Conservation (phyloP, 208 protist species). For the Kentomonas sorsogonicus region DNA sequence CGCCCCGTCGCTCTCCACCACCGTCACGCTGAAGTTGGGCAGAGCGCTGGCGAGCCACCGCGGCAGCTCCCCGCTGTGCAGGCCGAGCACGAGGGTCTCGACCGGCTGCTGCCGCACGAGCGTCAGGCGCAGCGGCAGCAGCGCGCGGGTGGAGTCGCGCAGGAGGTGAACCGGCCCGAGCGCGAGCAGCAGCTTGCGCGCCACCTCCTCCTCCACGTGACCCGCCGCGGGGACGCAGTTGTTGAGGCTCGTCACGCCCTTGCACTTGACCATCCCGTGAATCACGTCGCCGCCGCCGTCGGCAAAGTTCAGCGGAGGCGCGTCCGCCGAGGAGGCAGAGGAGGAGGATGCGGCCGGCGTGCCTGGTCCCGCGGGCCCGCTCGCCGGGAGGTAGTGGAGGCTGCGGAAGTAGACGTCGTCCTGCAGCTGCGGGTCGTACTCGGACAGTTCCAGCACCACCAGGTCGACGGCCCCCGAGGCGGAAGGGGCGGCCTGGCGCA, state of each 20-base stretch:
- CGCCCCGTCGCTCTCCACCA: slow-evolving; percentile 80
- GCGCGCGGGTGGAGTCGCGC: slow-evolving; percentile 53
- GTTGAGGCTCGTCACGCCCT: slow-evolving; percentile 58
- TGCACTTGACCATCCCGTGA: slow-evolving; percentile 86
- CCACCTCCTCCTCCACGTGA: slow-evolving; percentile 69
- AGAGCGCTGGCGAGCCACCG: slow-evolving; percentile 76
- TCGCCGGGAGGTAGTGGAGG: slow-evolving; percentile 64
- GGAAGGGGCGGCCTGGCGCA: slow-evolving; percentile 23
- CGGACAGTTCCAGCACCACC: slow-evolving; percentile 75
- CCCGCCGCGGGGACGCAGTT: slow-evolving; percentile 77
- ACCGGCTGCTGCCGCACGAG: slow-evolving; percentile 55
- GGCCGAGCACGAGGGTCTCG: slow-evolving; percentile 70
- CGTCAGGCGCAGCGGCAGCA: slow-evolving; percentile 66
- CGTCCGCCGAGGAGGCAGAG: not conserved
- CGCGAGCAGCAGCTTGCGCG: slow-evolving; percentile 78
- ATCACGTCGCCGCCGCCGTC: slow-evolving; percentile 57
- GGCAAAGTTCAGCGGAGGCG: slow-evolving; percentile 42
- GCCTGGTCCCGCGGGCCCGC: not conserved
- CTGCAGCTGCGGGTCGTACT: slow-evolving; percentile 56
- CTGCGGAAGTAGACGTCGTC: slow-evolving; percentile 86
- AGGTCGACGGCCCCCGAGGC: slow-evolving; percentile 39
- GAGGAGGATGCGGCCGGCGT: not conserved
- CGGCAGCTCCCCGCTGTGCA: slow-evolving; percentile 77
- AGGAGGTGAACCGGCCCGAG: slow-evolving; percentile 80
- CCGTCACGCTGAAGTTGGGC: slow-evolving; percentile 80